Evolutionary conservation across 2,329 filamentous ascomycete genomes (phyloP).

Genomic region (Colletotrichum truncatum): DNA sequence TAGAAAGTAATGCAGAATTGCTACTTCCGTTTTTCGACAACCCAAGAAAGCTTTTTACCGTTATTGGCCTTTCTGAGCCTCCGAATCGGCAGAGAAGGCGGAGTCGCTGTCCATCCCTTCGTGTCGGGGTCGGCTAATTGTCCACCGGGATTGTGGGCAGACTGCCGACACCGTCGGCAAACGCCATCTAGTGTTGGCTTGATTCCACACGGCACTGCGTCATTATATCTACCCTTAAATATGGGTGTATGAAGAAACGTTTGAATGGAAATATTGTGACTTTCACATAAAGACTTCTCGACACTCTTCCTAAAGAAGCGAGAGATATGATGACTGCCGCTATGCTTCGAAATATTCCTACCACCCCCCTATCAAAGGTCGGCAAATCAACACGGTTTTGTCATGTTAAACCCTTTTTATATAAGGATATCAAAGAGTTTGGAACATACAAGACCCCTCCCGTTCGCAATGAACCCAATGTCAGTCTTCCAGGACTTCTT

Average conservation of each 20-base stretch:
- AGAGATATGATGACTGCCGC: no score
- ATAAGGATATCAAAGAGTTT: conserved; percentile 48
- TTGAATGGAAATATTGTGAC: no score
- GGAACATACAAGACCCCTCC: conserved; percentile 89
- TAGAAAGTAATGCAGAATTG: no score
- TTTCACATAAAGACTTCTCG: no score
- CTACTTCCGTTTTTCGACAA: no score
- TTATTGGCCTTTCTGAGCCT: not conserved
- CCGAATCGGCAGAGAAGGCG: not conserved
- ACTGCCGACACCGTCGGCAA: not conserved
- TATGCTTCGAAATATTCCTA: no score
- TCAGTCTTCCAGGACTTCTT: conserved; percentile 58
- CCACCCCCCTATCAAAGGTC: not conserved
- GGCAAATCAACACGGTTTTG: not conserved
- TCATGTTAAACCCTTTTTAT: fast-evolving
- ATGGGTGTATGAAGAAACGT: no score
- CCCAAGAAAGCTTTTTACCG: not conserved
- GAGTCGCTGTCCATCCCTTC: not conserved
- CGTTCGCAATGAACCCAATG: conserved; percentile 92
- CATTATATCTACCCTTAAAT: no score
- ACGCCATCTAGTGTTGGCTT: not conserved
- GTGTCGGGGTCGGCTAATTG: not conserved
- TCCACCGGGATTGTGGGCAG: not conserved
- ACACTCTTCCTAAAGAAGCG: no score
- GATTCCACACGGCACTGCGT: fast-evolving